Base-by-base conservation (phyloP, 192 early-diverging fungal species). In the Backusella sp. region DNA sequence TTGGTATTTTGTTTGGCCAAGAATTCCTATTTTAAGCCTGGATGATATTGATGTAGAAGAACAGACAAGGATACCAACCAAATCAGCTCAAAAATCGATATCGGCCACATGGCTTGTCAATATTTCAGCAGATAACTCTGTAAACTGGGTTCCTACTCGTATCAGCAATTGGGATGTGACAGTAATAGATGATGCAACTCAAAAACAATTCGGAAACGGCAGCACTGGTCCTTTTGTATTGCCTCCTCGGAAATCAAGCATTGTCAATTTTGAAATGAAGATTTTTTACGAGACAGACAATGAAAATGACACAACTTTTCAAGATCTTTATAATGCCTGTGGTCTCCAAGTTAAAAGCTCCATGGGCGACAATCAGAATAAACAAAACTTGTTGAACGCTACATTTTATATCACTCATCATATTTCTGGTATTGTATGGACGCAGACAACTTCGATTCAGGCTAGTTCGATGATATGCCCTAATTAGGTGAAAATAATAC, bases 1-100 rank as follows among this genome's bases (percentile, higher is more conserved):
- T 19, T 78, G 77, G 66, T 78, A 59, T 19, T 78, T 78, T 39
- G 66, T 73, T 26, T 78, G 77, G 77, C 77, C 77, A 11, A 66
- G 77, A 26, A 68, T 68, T 21, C 77, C 77, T 2, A 65, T 8
- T 8, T 69, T 78, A 28, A 36, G 46, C 11, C 21, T 78, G 14
- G 66, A 67, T 8, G 66, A 69, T 44, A 32, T 66, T 39, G 46
- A 66, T 30, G 52, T 69, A 15, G 67, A 41, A 14, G 66, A 66
- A 3, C 41, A 66, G 15, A 73, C n/a, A 44, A 68, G 44, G 21
- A 44, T 73, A 21, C 41, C 36, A 41, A 28, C 34, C 23, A 69
- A 68, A n/a, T 30, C 42, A 53, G 41, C 72, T 14, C 52, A 44
- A 30, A 52, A 67, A 73, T 12, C 42, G 35, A 59, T 78, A 41